Percentiles rank a stretch among this genome's conserved stretches.
Conservation (phyloP, 1,284 basidiomycete genomes). For the Volvariella surrecta region DNA sequence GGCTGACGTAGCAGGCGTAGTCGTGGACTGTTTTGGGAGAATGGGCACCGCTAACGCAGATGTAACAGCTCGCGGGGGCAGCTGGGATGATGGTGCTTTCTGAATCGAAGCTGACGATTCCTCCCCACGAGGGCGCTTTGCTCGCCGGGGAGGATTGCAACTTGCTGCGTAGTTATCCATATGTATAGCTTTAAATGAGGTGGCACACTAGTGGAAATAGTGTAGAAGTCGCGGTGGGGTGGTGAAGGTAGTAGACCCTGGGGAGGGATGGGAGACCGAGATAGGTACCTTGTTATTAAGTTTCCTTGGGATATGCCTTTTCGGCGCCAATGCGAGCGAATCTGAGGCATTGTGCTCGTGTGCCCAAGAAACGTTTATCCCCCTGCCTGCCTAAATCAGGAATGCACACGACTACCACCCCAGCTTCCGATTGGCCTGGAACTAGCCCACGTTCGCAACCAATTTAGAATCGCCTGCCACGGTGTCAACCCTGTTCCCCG, state of each 20-base stretch:
- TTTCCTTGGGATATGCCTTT: no score
- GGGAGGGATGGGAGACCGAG: background rate
- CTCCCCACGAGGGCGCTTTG: constrained; percentile 33
- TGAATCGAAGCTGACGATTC: background rate
- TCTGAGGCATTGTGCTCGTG: constrained; percentile 15
- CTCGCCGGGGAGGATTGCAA: constrained; percentile 50
- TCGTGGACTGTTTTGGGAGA: background rate
- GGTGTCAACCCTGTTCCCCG: no score
- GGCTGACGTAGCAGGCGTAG: background rate
- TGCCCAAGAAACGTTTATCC: constrained; percentile 18
- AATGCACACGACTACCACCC: constrained; percentile 20
- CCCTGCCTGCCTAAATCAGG: constrained; percentile 1
- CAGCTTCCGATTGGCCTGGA: constrained; percentile 19
- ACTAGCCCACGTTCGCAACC: constrained; percentile 18
- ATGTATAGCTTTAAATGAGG: constrained; percentile 9
- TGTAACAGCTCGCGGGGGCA: background rate
- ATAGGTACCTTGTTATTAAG: background rate
- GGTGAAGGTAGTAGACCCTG: background rate
- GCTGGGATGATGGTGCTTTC: background rate
- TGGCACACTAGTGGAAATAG: no score
- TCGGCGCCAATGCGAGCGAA: no score
- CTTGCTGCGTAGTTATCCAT: constrained; percentile 34
- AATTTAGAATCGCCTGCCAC: no score
- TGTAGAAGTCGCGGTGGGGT: constrained; percentile 2
- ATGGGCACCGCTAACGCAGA: background rate